Conservation (phyloP, 2,329 filamentous ascomycete genomes). For the Aspergillus pseudoterreus region DNA sequence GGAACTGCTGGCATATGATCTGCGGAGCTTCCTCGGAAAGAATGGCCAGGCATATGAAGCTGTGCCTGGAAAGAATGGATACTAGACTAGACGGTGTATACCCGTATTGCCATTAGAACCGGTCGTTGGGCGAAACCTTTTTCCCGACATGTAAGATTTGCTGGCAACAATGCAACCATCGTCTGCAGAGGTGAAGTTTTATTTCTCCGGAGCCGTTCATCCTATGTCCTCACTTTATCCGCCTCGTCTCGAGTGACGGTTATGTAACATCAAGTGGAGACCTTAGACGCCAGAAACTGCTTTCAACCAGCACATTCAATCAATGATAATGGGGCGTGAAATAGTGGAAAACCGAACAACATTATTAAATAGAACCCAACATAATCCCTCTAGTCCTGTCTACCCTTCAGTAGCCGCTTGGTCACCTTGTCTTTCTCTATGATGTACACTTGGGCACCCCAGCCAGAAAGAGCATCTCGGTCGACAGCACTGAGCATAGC, state of each 20-base stretch:
- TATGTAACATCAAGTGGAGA: slow-evolving; percentile 22
- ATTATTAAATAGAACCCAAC: slow-evolving; percentile 6
- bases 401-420: slow-evolving; percentile 95
- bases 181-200: not conserved
- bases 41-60: slow-evolving; percentile 34
- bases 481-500: slow-evolving; percentile 93
- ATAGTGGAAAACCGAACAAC: slow-evolving; percentile 16
- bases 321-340: slow-evolving; percentile 12
- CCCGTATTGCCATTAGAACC: no score
- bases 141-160: no score
- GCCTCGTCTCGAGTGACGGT: slow-evolving; percentile 4
- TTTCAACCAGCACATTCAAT: slow-evolving; percentile 15
- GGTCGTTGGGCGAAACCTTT: no score
- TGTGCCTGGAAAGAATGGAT: slow-evolving; percentile 34
- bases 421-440: slow-evolving; percentile 99
- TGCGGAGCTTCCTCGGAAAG: slow-evolving; percentile 48
- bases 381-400: slow-evolving; percentile 69
- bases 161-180: not conserved
- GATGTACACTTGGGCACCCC: slow-evolving; percentile 98
- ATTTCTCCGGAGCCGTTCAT: not conserved
- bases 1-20: slow-evolving; percentile 43
- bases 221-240: slow-evolving; percentile 2
- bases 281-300: slow-evolving; percentile 24
- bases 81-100: slow-evolving; percentile 12
- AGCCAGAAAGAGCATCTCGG: slow-evolving; percentile 91